Conservation (phyloP, 352 stramenopile genomes). For the Pythium utonaiense region DNA sequence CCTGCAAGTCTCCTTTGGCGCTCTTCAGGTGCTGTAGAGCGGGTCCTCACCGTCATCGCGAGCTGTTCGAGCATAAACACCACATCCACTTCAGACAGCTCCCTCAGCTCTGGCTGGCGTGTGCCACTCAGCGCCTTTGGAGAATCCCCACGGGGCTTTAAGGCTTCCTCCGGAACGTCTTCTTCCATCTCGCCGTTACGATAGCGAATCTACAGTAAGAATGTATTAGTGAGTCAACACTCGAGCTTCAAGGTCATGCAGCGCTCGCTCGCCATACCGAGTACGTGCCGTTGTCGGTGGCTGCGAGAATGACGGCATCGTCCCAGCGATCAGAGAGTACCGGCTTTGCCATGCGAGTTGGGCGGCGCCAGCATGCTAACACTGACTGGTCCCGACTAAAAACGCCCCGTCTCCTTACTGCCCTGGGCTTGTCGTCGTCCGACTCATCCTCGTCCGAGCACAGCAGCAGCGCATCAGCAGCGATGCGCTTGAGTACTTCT, state of each 20-base stretch:
- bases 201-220: slow-evolving; percentile 45
- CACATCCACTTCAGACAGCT: slow-evolving; percentile 24
- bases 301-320: slow-evolving; percentile 11
- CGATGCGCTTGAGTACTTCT: slow-evolving; percentile 38
- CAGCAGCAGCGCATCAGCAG: background rate
- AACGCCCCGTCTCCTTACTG: background rate
- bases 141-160: slow-evolving; percentile 22
- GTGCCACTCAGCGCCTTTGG: background rate
- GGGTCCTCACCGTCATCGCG: slow-evolving; percentile 45
- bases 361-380: slow-evolving; percentile 14
- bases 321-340: slow-evolving; percentile 7
- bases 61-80: slow-evolving; percentile 65
- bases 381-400: slow-evolving; percentile 12
- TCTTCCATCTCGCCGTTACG: slow-evolving; percentile 48
- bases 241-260: background rate
- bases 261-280: background rate
- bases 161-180: slow-evolving; percentile 35
- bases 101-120: background rate
- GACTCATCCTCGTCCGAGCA: slow-evolving; percentile 13
- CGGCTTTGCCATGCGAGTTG: slow-evolving; percentile 5
- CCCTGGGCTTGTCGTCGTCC: background rate
- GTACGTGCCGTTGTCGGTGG: slow-evolving; percentile 4
- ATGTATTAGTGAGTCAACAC: background rate
- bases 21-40: too few relatives aligned
- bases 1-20: too few relatives aligned